Conservation (phyloP, 2,329 filamentous ascomycete genomes). For the Colletotrichum incanum region DNA sequence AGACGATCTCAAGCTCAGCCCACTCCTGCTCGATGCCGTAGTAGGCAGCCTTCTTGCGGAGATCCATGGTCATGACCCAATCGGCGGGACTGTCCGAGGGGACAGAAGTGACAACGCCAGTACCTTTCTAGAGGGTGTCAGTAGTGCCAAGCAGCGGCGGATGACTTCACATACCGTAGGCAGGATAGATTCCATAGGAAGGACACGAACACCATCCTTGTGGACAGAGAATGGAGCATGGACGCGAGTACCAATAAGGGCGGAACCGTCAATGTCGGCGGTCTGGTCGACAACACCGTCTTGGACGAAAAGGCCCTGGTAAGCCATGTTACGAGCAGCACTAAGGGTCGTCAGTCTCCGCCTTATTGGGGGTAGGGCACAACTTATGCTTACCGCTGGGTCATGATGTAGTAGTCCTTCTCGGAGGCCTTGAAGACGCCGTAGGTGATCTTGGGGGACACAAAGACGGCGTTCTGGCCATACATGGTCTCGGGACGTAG, state of each 20-base stretch:
- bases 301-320: slow-evolving; percentile 86
- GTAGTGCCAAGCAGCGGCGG: neutral
- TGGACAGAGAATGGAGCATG: slow-evolving; percentile 91
- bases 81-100: slow-evolving; percentile 97
- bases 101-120: slow-evolving; percentile 95
- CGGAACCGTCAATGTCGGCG: slow-evolving; percentile 81
- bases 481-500: slow-evolving; percentile 99
- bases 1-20: slow-evolving; percentile 90
- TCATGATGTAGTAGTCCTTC: slow-evolving; percentile 88
- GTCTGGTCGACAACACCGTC: slow-evolving; percentile 84
- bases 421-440: slow-evolving; percentile 86
- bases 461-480: slow-evolving; percentile 95
- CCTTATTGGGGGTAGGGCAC: too few species aligned
- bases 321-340: slow-evolving; percentile 96
- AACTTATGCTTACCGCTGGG: slow-evolving; percentile 70
- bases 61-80: slow-evolving; percentile 88
- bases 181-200: slow-evolving; percentile 96
- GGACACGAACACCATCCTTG: slow-evolving; percentile 85
- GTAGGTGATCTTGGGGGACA: slow-evolving; percentile 91
- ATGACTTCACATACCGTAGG: slow-evolving; percentile 64
- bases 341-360: neutral
- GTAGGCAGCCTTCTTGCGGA: slow-evolving; percentile 95
- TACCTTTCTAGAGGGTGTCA: slow-evolving; percentile 76
- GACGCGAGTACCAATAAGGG: slow-evolving; percentile 89
- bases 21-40: slow-evolving; percentile 98